Evolutionary conservation across 169 alveolate genomes (phyloP).

Genomic region (Babesia caballi): DNA sequence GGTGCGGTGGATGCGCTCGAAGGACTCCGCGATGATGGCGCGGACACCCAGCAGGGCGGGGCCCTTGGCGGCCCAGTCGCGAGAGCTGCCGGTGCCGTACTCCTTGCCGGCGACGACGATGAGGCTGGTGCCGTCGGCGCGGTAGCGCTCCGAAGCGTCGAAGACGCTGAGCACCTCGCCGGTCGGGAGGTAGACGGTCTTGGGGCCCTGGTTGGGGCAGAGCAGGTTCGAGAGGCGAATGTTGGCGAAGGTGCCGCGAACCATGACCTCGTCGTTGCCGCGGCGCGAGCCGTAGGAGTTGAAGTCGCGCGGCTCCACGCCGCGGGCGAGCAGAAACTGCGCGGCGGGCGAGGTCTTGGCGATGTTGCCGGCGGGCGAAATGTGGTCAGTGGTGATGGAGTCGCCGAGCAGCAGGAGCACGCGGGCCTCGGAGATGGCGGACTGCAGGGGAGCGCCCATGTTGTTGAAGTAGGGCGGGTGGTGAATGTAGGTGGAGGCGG

Average conservation of each 20-base stretch:
- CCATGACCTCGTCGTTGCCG: conserved; percentile 96
- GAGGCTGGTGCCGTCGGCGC: conserved; percentile 55
- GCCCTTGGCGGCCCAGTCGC: conserved; percentile 99
- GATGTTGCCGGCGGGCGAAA: conserved; percentile 97
- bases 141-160: conserved; percentile 89
- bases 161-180: conserved; percentile 84
- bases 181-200: conserved; percentile 88
- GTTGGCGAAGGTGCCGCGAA: conserved; percentile 96
- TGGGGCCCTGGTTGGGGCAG: conserved; percentile 89
- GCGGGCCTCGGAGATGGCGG: conserved; percentile 67
- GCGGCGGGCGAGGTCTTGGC: conserved; percentile 93
- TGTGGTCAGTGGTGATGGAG: conserved; percentile 96
- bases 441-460: conserved; percentile 61
- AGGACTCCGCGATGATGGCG: conserved; percentile 92
- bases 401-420: conserved; percentile 87
- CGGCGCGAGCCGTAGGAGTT: conserved; percentile 96
- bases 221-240: conserved; percentile 90
- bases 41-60: conserved; percentile 90
- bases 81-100: conserved; percentile 94
- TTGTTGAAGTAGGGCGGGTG: conserved; percentile 92
- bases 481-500: conserved; percentile 90
- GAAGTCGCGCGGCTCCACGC: conserved; percentile 87
- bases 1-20: conserved; percentile 95
- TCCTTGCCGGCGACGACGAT: conserved; percentile 91
- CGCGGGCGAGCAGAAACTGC: conserved; percentile 78